A percentile compares a stretch with the other conserved stretches of the same genome.
These are phyloP conservation scores for Colletotrichum tropicicola DNA, from an alignment of 2,329 filamentous ascomycete species.

Conservation along the genomic window DNA sequence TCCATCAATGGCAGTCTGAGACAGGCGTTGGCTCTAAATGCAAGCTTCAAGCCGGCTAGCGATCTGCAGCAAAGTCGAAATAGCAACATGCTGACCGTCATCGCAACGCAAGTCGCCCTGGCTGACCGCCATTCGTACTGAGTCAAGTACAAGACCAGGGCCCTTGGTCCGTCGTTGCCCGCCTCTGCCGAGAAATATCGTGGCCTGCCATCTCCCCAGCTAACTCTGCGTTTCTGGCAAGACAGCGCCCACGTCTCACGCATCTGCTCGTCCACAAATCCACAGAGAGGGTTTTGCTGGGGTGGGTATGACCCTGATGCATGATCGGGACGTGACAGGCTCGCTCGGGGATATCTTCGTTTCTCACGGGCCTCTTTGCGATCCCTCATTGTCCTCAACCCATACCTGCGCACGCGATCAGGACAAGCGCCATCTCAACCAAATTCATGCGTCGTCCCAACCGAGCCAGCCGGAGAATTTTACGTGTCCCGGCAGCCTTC, in stretches of 20 bases:
- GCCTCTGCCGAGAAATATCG: conserved; percentile 3
- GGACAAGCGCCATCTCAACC: conserved; percentile 27
- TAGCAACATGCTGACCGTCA: too few relatives aligned
- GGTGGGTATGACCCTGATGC: conserved; percentile 8
- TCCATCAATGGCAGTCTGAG: too few relatives aligned
- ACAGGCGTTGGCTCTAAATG: too few relatives aligned
- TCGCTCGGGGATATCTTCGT: conserved; percentile 42
- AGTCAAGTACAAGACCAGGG: conserved; percentile 12
- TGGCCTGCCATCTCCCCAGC: not conserved
- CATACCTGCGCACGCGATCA: conserved; percentile 27
- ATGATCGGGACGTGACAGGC: conserved; percentile 9
- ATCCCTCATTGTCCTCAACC: conserved; percentile 31
- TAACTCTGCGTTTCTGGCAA: not conserved
- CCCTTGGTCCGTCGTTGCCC: not conserved
- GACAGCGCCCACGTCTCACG: not conserved
- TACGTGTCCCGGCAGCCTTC: not conserved
- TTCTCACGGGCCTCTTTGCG: conserved; percentile 41
- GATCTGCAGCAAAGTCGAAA: too few relatives aligned
- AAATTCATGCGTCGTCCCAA: conserved; percentile 40
- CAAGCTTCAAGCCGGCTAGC: too few relatives aligned
- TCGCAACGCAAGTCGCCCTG: not conserved
- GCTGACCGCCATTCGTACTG: conserved; percentile 24
- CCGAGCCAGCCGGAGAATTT: conserved; percentile 39
- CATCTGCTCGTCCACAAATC: not conserved
- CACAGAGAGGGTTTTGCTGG: not conserved